phyloP scores from a whole-genome alignment of 208 protist genomes.

The Leishmania turanica region DNA sequence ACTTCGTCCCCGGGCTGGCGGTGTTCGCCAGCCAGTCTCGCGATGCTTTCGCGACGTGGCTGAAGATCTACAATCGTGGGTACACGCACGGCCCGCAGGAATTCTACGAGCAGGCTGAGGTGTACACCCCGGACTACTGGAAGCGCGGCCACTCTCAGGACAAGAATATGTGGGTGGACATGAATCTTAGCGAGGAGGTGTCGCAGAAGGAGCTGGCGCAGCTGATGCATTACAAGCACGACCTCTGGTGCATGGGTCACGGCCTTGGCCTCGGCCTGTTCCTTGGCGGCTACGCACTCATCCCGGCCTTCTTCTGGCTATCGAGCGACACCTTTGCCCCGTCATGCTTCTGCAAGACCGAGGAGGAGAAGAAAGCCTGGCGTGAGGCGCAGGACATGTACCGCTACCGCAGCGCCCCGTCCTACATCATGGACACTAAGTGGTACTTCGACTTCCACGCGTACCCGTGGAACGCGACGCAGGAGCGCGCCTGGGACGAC shows the following conservation, averaged over 20 bases:
- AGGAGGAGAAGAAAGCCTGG: constrained; percentile 81
- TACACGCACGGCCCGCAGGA: constrained; percentile 70
- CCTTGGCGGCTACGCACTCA: constrained; percentile 83
- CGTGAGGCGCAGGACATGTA: constrained; percentile 87
- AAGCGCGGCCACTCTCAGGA: constrained; percentile 86
- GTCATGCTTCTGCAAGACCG: constrained; percentile 62
- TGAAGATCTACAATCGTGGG: constrained; percentile 85
- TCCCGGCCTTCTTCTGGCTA: constrained; percentile 83
- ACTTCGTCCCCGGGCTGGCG: constrained; percentile 66
- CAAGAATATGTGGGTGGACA: constrained; percentile 94
- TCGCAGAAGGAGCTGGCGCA: constrained; percentile 83
- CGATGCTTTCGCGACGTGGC: constrained; percentile 71
- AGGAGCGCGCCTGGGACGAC: constrained; percentile 91
- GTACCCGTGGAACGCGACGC: constrained; percentile 72
- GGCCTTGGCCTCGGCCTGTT: constrained; percentile 45
- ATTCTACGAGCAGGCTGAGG: constrained; percentile 80
- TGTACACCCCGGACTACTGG: constrained; percentile 84
- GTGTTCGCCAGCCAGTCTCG: constrained; percentile 62
- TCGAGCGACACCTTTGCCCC: constrained; percentile 89
- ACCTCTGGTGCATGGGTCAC: constrained; percentile 87
- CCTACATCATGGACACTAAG: constrained; percentile 88
- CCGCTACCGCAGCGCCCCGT: constrained; percentile 88
- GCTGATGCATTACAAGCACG: constrained; percentile 84
- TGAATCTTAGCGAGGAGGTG: constrained; percentile 83
- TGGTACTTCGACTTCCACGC: constrained; percentile 91